A percentile compares a stretch with the other conserved stretches of the same genome.
phyloP scores from a whole-genome alignment of 2,329 filamentous ascomycete species.

The Cladophialophora immunda region DNA sequence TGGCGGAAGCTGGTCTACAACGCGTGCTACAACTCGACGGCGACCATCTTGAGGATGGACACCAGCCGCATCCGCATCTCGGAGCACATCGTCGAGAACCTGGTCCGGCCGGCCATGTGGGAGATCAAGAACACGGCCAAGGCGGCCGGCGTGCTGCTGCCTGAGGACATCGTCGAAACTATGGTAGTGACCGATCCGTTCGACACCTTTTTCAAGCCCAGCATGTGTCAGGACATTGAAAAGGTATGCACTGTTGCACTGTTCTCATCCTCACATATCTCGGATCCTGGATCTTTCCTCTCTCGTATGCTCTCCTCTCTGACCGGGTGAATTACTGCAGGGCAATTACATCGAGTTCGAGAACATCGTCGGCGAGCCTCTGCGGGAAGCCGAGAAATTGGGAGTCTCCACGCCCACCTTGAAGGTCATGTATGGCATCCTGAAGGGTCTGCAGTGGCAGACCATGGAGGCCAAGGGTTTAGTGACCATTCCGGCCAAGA shows the following conservation, averaged over 20 bases:
- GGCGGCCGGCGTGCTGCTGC: constrained; percentile 54
- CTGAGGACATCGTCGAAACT: constrained; percentile 54
- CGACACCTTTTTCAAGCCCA: constrained; percentile 59
- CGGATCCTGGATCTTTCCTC: too few species aligned
- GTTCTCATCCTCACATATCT: too few species aligned
- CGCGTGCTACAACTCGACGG: constrained; percentile 62
- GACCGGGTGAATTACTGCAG: too few species aligned
- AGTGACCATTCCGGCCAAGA: constrained; percentile 10
- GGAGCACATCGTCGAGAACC: constrained; percentile 54
- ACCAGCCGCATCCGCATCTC: constrained; percentile 59
- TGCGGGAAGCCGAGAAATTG: constrained; percentile 57
- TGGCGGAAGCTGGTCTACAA: constrained; percentile 57
- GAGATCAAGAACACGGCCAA: constrained; percentile 60
- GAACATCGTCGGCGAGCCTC: constrained; percentile 64
- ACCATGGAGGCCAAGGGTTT: constrained; percentile 30
- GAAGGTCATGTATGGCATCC: constrained; percentile 40
- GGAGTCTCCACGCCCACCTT: constrained; percentile 52
- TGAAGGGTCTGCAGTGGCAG: constrained; percentile 42
- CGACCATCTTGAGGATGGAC: constrained; percentile 60
- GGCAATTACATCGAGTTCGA: constrained; percentile 66
- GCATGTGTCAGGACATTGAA: constrained; percentile 63
- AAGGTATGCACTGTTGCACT: constrained; percentile 50
- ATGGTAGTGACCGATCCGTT: constrained; percentile 61
- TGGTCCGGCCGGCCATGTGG: constrained; percentile 62
- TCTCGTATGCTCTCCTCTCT: too few species aligned